Percentiles rank a stretch among this genome's conserved stretches.
phyloP scores from a whole-genome alignment of 345 rosid genomes.

The Murraya koenigii region DNA sequence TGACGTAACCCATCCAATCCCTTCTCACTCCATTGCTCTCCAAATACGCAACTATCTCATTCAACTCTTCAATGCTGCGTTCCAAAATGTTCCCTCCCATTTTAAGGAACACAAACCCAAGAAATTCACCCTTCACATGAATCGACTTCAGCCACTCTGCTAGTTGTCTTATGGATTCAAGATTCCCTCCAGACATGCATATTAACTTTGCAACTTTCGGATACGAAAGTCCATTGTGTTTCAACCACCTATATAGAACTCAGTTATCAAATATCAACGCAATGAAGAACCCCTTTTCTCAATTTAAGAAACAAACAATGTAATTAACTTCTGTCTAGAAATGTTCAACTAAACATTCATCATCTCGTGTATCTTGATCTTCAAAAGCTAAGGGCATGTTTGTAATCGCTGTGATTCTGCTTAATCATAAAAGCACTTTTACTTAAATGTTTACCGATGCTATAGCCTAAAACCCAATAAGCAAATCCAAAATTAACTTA shows the following conservation, averaged over 20 bases:
- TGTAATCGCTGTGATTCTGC: neutral
- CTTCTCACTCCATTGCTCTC: constrained; percentile 74
- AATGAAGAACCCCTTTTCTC: neutral
- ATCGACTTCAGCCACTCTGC: constrained; percentile 73
- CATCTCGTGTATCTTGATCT: neutral
- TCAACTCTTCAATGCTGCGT: constrained; percentile 46
- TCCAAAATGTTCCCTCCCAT: constrained; percentile 62
- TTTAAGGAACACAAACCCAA: constrained; percentile 60
- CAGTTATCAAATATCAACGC: constrained; percentile 16
- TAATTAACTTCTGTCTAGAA: neutral
- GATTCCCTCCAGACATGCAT: constrained; percentile 63
- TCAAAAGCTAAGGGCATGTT: neutral
- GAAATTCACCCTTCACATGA: constrained; percentile 76
- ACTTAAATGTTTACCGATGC: neutral
- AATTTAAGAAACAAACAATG: neutral
- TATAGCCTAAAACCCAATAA: neutral
- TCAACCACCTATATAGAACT: constrained; percentile 74
- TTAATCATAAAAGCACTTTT: neutral
- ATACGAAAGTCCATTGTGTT: constrained; percentile 70
- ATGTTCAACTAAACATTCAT: neutral
- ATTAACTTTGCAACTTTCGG: constrained; percentile 74
- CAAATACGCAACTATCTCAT: constrained; percentile 61
- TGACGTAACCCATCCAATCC: constrained; percentile 88
- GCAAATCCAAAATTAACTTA: neutral
- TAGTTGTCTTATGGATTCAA: constrained; percentile 49